Conservation (phyloP, 2,329 filamentous ascomycete species). For the Ploettnerulaceae sp. region DNA sequence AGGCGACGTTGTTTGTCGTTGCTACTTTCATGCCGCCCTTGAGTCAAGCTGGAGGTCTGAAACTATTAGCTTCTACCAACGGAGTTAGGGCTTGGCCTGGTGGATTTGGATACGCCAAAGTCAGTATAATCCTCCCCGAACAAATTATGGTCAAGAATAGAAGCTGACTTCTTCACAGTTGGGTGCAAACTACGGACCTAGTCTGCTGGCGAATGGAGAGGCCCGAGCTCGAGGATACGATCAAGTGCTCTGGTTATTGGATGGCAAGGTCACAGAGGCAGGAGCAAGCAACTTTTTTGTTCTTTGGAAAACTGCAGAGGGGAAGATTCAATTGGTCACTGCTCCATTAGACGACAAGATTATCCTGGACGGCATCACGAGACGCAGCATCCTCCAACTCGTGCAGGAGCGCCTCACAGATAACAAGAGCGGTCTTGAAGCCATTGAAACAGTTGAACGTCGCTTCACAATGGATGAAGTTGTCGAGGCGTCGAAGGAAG, state of each 20-base stretch:
- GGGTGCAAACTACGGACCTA: slow-evolving; percentile 89
- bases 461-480: slow-evolving; percentile 80
- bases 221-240: slow-evolving; percentile 70
- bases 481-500: slow-evolving; percentile 65
- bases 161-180: no score
- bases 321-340: slow-evolving; percentile 67
- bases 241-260: slow-evolving; percentile 91
- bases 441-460: slow-evolving; percentile 71
- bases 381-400: slow-evolving; percentile 72
- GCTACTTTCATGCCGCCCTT: slow-evolving; percentile 57
- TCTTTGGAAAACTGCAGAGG: slow-evolving; percentile 65
- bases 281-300: slow-evolving; percentile 92
- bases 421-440: slow-evolving; percentile 37
- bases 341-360: slow-evolving; percentile 77
- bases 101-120: slow-evolving; percentile 86
- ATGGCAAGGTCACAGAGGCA: slow-evolving; percentile 80
- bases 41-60: slow-evolving; percentile 55
- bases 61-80: slow-evolving; percentile 70
- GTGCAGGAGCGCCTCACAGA: slow-evolving; percentile 54
- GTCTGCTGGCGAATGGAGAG: slow-evolving; percentile 70
- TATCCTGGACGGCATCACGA: slow-evolving; percentile 85
- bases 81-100: slow-evolving; percentile 91
- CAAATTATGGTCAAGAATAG: no score
- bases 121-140: no score
- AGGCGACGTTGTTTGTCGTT: slow-evolving; percentile 88